Evolutionary conservation across 352 stramenopile genomes (phyloP).

Genomic region (Globisporangium solare): DNA sequence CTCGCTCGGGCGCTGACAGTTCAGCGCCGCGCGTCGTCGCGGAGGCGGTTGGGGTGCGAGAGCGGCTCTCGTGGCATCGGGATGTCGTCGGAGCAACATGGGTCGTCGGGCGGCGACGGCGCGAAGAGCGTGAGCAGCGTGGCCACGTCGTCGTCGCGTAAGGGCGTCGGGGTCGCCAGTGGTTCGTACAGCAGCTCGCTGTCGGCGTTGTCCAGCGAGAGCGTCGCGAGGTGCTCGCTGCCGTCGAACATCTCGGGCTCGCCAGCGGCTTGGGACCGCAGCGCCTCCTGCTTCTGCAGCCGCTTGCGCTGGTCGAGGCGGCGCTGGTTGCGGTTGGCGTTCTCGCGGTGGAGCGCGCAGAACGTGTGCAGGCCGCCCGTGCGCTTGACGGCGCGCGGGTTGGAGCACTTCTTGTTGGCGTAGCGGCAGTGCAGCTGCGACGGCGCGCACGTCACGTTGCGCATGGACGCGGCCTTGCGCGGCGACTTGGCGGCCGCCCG

Average conservation of each 20-base stretch:
- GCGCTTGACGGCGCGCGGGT: conserved; percentile 35
- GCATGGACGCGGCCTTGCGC: not conserved
- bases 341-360: conserved; percentile 41
- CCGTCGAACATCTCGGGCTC: too few species aligned
- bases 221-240: not conserved
- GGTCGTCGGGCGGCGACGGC: conserved; percentile 1
- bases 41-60: not conserved
- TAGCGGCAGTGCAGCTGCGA: conserved; percentile 28
- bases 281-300: conserved; percentile 15
- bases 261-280: too few species aligned
- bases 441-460: conserved; percentile 10
- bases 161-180: conserved; percentile 29
- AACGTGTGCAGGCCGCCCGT: conserved; percentile 43
- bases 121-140: conserved; percentile 34
- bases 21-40: too few species aligned
- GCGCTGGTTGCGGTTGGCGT: conserved; percentile 21
- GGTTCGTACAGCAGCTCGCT: conserved; percentile 24
- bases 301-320: conserved; percentile 23
- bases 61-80: conserved; percentile 11
- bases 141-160: conserved; percentile 38
- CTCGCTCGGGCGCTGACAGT: too few species aligned
- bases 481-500: not conserved
- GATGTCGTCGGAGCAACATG: conserved; percentile 6
- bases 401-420: conserved; percentile 37
- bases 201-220: not conserved